Base-by-base conservation (phyloP, 805 yeast species). In the Candida maris region DNA sequence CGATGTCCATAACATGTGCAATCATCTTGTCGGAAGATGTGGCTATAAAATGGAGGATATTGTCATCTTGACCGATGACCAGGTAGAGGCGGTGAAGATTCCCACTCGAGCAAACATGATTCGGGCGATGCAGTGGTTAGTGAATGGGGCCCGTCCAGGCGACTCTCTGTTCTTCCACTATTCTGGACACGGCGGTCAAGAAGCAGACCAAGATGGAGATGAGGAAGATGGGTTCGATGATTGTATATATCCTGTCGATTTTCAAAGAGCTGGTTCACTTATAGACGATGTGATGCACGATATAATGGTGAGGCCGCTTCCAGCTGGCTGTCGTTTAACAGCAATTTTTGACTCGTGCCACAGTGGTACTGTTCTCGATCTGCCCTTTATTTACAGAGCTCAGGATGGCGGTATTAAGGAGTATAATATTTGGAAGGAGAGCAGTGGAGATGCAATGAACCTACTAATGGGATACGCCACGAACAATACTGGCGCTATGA, bases 311-410 rank as follows among this genome's bases (percentile, higher is more conserved):
- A 66, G 63, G 42, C 76, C 87, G 1, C 66, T 86, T 45, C 81
- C 75, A 10, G 71, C 79, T 2, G 95, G 95, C 30, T 81, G 81
- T 30, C 71, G 89, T 41, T 64, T 86, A 36, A 85, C 94, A 3
- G 88, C 89, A 0, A 62, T 85, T 40, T 85, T 81, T 49, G 95
- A 86, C 61, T 80, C 87, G 9, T 86, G 95, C 57, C 95, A 86
- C 56, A 82, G 91, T 1, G 95, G 95, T 9, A 76, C 91, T 1
- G 91, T 75, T 1, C 59, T 86, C 46, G 95, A 86, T 58, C 64
- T 86, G 40, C 95, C 95, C 2, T 86, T 75, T 49, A 69, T 75
- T 32, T 86, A 86, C 59, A 43, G 63, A 32, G 82, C 93, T 4
- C 84, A 91, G 13, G 82, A 84, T 55, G 95, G 95, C 42, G 79